These are phyloP conservation scores for Psilocybe azurescens DNA, from an alignment of 768 basidiomycete genomes.

Conservation along the genomic window DNA sequence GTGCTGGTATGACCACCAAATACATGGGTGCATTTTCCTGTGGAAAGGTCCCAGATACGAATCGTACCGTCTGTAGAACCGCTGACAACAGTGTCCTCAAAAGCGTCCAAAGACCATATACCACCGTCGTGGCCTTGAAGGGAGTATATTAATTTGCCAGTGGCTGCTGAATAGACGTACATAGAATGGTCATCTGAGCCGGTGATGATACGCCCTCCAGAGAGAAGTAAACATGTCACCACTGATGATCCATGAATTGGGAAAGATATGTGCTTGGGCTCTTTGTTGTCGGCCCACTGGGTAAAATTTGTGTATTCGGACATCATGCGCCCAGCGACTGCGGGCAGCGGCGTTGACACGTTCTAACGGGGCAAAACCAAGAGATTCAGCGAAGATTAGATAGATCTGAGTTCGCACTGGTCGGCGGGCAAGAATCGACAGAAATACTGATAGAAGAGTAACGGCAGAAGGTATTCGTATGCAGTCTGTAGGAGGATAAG, in stretches of 20 bases:
- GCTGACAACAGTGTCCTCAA: conserved; percentile 86
- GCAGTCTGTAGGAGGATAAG: no score
- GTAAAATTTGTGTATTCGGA: no score
- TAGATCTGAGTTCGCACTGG: no score
- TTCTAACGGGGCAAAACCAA: no score
- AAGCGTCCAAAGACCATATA: conserved; percentile 95
- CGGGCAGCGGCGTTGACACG: no score
- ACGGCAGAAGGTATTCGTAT: no score
- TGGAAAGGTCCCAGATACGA: conserved; percentile 86
- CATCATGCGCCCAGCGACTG: no score
- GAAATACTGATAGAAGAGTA: no score
- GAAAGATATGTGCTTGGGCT: conserved; percentile 82
- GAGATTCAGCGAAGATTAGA: no score
- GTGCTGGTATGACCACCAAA: conserved; percentile 98
- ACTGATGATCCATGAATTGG: conserved; percentile 88
- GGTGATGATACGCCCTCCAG: conserved; percentile 92
- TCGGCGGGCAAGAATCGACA: no score
- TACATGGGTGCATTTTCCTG: conserved; percentile 87
- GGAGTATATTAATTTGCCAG: conserved; percentile 74
- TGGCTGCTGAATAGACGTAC: conserved; percentile 87
- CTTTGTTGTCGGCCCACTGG: conserved; percentile 71
- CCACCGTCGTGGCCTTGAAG: conserved; percentile 94
- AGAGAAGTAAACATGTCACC: conserved; percentile 96
- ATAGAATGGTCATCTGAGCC: conserved; percentile 98
- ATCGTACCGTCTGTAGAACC: conserved; percentile 95